These are phyloP conservation scores for Schizothecium vesticola DNA, from an alignment of 495 filamentous ascomycete species.

Conservation along the genomic window DNA sequence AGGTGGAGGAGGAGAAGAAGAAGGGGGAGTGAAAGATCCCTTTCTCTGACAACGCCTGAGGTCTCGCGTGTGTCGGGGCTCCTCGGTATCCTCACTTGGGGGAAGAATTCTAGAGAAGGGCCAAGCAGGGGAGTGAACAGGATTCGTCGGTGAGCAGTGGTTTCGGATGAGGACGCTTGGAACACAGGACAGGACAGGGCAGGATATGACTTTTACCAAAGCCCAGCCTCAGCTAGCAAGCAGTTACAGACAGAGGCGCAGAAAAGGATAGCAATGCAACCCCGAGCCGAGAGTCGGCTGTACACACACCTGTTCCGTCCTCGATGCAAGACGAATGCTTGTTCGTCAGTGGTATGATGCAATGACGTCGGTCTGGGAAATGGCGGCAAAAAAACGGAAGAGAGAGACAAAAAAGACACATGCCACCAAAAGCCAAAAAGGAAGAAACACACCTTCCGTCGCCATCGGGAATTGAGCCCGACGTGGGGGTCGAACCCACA, in stretches of 20 bases:
- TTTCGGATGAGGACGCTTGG: background rate
- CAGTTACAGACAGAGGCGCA: background rate
- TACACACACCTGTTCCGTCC: background rate
- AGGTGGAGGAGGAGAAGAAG: background rate
- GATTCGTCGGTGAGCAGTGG: background rate
- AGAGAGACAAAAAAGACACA: no score
- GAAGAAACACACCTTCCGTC: background rate
- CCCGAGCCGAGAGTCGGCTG: background rate
- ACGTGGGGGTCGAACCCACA: background rate
- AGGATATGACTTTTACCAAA: background rate
- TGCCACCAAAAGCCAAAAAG: background rate
- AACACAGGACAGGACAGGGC: background rate
- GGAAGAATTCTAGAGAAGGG: background rate
- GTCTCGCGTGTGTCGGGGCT: background rate
- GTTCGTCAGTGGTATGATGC: no score
- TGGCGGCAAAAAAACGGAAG: no score
- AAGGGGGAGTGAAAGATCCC: background rate
- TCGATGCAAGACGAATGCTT: background rate
- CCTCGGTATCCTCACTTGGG: background rate
- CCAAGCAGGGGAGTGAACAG: background rate
- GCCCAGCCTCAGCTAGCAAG: background rate
- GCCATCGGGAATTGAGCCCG: background rate
- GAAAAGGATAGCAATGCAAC: background rate
- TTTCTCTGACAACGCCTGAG: background rate
- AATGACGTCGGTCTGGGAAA: no score